Evolutionary conservation across 2,329 filamentous ascomycete genomes (phyloP), one percentile per base, ranked within the genome.

Genomic region (Colletotrichum caudatum): DNA sequence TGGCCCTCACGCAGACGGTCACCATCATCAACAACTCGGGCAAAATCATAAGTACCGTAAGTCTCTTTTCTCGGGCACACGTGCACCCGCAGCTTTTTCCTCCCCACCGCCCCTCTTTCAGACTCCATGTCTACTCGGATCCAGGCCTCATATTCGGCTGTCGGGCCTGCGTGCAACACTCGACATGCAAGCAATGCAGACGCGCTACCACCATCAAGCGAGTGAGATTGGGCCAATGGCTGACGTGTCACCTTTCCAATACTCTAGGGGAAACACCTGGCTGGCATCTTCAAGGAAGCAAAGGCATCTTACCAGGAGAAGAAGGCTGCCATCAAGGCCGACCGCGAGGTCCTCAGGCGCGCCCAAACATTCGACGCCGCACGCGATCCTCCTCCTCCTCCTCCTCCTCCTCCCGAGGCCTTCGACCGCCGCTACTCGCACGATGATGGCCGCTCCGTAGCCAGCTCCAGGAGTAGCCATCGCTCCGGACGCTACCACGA

Each of bases 201-300:
- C 56, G 61, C 53, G 56, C 50, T 64, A 62, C 58, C 48, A 71
- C 54, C 58, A 20, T 41, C 51, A 46, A 37, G 23, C 58, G 46
- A 65, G 37, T 11, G 20, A 37, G 23, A 64, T 33, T 23, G 51
- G 53, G 44, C 48, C 61, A 58, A 60, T 14, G 64, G 53, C 72
- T 74, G 56, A 74, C 66, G n/a, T 62, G 48, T 64, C 65, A 69
- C 37, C n/a, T 56, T 37, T 35, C 9, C 18, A 6, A 35, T 18
- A 14, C 41, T 62, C 69, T 78, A 97, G 94, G 94, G 94, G 78
- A 97, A 97, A 83, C 93, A 97, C 77, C 86, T 98, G 33, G 89
- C 97, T 78, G 92, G 91, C 79, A 92, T 98, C 78, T 97, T 97
- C 87, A 97, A 94, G 80, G 94, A 98, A 80, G 95, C 95, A 74